A percentile compares a stretch with the other conserved stretches of the same genome.
phyloP scores from a whole-genome alignment of 2,329 filamentous ascomycete species.

The Colletotrichum liriopes region DNA sequence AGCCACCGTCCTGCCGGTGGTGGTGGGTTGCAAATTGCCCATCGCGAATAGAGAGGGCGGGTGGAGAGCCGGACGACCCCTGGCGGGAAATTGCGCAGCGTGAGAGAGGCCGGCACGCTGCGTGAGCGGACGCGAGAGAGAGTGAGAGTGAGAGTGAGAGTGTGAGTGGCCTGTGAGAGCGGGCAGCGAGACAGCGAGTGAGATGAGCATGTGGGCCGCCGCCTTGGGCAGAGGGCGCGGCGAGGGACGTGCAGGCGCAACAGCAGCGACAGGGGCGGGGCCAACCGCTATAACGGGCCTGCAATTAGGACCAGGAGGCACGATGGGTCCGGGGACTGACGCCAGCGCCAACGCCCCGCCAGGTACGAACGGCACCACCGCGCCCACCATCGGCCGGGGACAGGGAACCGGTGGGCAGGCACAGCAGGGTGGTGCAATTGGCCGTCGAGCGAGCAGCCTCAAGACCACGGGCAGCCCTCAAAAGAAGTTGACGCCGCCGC shows the following conservation, averaged over 20 bases:
- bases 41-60: background rate
- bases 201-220: constrained; percentile 11
- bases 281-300: constrained; percentile 20
- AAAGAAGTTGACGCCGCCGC: constrained; percentile 40
- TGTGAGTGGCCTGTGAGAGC: background rate
- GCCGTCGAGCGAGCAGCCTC: background rate
- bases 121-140: background rate
- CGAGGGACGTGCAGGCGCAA: background rate
- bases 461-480: constrained; percentile 23
- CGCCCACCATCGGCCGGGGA: background rate
- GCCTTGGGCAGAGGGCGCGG: background rate
- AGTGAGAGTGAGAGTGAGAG: background rate
- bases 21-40: background rate
- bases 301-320: constrained; percentile 36
- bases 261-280: constrained; percentile 24
- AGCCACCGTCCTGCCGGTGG: background rate
- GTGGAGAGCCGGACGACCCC: constrained; percentile 3
- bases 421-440: background rate
- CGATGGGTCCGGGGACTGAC: constrained; percentile 23
- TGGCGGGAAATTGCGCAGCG: constrained; percentile 8
- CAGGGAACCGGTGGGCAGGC: background rate
- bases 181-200: background rate
- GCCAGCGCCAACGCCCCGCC: background rate
- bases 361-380: background rate
- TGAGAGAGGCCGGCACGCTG: background rate